Conservation (phyloP, 2,329 filamentous ascomycete genomes). For the Cryphonectria japonica region DNA sequence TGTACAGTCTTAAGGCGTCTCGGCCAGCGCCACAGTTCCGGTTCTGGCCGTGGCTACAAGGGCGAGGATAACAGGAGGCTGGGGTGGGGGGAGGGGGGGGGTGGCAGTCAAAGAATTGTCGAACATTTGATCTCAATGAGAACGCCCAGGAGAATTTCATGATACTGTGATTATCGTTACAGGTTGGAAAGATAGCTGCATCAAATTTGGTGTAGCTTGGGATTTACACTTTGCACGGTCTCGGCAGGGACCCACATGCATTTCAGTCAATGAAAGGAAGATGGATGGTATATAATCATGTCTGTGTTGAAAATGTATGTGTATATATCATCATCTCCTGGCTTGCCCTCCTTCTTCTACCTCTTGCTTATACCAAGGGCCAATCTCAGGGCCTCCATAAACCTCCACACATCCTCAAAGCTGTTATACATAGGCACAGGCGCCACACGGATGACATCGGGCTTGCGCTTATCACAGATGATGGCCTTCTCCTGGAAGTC, state of each 20-base stretch:
- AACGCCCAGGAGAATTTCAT: too few relatives aligned
- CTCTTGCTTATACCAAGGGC: conserved; percentile 30
- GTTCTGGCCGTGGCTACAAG: too few relatives aligned
- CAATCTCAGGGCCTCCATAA: conserved; percentile 47
- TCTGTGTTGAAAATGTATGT: not conserved
- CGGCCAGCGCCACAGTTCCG: not conserved
- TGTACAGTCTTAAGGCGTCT: not conserved
- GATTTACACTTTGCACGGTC: too few relatives aligned
- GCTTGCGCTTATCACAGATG: conserved; percentile 81
- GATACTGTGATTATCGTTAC: too few relatives aligned
- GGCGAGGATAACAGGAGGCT: too few relatives aligned
- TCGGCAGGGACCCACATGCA: too few relatives aligned
- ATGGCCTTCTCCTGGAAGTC: conserved; percentile 70
- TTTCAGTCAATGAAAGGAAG: not conserved
- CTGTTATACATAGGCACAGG: conserved; percentile 85
- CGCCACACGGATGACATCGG: conserved; percentile 82
- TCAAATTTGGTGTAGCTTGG: too few relatives aligned
- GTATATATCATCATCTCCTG: not conserved
- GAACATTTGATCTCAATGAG: not conserved
- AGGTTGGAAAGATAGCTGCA: too few relatives aligned
- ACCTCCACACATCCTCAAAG: conserved; percentile 69
- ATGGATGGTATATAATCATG: not conserved
- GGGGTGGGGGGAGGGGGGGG: too few relatives aligned
- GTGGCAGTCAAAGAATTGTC: not conserved
- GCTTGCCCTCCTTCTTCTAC: not conserved